Evolutionary conservation across 352 stramenopile genomes (phyloP).

Genomic region (Phytopythium sindhum): DNA sequence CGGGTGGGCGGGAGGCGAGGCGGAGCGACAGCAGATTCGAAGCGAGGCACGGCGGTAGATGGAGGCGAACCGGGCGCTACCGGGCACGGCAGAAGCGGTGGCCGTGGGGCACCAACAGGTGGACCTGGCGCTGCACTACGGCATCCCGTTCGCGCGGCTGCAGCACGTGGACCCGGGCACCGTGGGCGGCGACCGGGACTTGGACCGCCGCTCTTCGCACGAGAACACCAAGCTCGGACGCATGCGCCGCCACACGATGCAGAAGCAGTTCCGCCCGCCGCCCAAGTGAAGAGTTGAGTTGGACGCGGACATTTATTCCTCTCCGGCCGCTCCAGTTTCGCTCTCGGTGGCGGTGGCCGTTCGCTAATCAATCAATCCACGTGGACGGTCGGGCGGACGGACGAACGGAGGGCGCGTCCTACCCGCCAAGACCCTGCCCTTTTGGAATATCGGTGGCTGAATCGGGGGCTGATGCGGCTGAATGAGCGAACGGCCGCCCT

Average conservation of each 20-base stretch:
- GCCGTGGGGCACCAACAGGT: slow-evolving; percentile 61
- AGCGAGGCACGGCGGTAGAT: slow-evolving; percentile 54
- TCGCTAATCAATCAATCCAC: background rate
- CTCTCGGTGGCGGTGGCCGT: background rate
- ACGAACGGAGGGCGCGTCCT: no score
- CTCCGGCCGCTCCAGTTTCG: no score
- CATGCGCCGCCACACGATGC: slow-evolving; percentile 35
- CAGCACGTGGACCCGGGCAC: slow-evolving; percentile 78
- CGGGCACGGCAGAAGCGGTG: slow-evolving; percentile 35
- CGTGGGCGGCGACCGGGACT: slow-evolving; percentile 68
- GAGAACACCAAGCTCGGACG: slow-evolving; percentile 46
- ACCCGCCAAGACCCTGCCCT: background rate
- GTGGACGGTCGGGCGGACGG: no score
- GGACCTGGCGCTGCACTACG: slow-evolving; percentile 79
- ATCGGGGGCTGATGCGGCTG: background rate
- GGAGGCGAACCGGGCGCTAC: slow-evolving; percentile 54
- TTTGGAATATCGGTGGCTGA: background rate
- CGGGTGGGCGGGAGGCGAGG: slow-evolving; percentile 57
- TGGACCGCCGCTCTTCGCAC: slow-evolving; percentile 52
- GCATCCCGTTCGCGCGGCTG: slow-evolving; percentile 77
- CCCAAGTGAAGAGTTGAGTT: slow-evolving; percentile 13
- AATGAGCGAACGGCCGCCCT: no score
- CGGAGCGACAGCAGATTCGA: slow-evolving; percentile 67
- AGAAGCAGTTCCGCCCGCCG: slow-evolving; percentile 36
- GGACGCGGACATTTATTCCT: no score